phyloP scores from a whole-genome alignment of 2,329 filamentous ascomycete species.

The Davidsoniella eucalypti region DNA sequence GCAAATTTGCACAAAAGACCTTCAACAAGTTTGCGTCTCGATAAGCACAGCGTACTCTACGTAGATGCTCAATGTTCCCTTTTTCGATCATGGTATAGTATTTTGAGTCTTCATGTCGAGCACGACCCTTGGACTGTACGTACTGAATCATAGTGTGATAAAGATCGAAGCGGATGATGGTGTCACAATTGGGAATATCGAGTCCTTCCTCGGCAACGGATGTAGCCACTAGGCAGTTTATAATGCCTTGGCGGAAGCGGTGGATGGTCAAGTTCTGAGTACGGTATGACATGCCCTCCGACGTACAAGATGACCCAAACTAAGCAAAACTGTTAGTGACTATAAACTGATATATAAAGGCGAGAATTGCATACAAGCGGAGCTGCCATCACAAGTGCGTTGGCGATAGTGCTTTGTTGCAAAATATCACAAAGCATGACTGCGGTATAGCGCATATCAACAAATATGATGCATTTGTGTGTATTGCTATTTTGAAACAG shows the following conservation, averaged over 20 bases:
- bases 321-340: constrained; percentile 19
- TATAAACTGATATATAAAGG: constrained; percentile 15
- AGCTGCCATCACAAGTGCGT: constrained; percentile 41
- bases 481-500: constrained; percentile 44
- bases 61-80: constrained; percentile 44
- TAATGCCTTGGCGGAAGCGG: constrained; percentile 40
- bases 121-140: constrained; percentile 79
- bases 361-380: constrained; percentile 36
- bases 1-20: constrained; percentile 59
- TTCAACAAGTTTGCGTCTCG: constrained; percentile 48
- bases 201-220: constrained; percentile 52
- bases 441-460: constrained; percentile 62
- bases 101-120: constrained; percentile 58
- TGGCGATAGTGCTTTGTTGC: constrained; percentile 32
- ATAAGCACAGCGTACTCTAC: constrained; percentile 41
- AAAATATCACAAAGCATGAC: constrained; percentile 56
- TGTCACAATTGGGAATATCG: constrained; percentile 50
- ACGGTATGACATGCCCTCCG: constrained; percentile 44
- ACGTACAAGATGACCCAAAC: constrained; percentile 3
- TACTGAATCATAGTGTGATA: constrained; percentile 88
- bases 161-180: constrained; percentile 64
- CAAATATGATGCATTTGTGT: constrained; percentile 73
- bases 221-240: constrained; percentile 51
- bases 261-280: constrained; percentile 59
- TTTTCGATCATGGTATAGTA: constrained; percentile 74